Conservation (phyloP, 495 filamentous ascomycete genomes). For the Lasiosphaeria miniovina region DNA sequence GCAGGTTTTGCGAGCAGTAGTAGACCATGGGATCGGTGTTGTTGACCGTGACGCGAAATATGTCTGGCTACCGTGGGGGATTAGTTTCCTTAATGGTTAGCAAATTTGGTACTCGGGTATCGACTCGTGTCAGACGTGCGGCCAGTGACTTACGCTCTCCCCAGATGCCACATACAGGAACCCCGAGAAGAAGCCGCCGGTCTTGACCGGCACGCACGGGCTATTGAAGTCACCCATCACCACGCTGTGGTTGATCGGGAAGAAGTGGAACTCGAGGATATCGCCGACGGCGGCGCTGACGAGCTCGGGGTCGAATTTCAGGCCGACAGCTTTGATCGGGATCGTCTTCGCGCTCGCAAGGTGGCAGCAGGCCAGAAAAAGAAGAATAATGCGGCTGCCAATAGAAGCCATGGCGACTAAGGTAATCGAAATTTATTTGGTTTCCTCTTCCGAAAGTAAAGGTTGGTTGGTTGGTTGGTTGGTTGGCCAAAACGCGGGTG, state of each 20-base stretch:
- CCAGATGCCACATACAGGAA: constrained; percentile 27
- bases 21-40: constrained; percentile 50
- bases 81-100: not conserved
- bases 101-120: not conserved
- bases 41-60: constrained; percentile 49
- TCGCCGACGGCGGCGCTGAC: constrained; percentile 38
- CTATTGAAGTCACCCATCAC: constrained; percentile 39
- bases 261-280: constrained; percentile 48
- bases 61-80: not conserved
- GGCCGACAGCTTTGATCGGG: constrained; percentile 14
- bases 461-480: too few species aligned
- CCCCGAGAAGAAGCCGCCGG: constrained; percentile 41
- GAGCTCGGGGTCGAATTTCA: constrained; percentile 9
- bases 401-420: too few species aligned
- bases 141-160: constrained; percentile 16
- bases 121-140: not conserved
- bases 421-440: too few species aligned
- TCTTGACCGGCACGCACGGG: constrained; percentile 41
- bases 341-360: constrained; percentile 3
- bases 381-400: too few species aligned
- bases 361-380: too few species aligned
- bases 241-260: constrained; percentile 42
- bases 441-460: too few species aligned
- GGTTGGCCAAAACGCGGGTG: too few species aligned
- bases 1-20: constrained; percentile 39